phyloP scores from a whole-genome alignment of 208 protist species.

The Crithidia acanthocephali region DNA sequence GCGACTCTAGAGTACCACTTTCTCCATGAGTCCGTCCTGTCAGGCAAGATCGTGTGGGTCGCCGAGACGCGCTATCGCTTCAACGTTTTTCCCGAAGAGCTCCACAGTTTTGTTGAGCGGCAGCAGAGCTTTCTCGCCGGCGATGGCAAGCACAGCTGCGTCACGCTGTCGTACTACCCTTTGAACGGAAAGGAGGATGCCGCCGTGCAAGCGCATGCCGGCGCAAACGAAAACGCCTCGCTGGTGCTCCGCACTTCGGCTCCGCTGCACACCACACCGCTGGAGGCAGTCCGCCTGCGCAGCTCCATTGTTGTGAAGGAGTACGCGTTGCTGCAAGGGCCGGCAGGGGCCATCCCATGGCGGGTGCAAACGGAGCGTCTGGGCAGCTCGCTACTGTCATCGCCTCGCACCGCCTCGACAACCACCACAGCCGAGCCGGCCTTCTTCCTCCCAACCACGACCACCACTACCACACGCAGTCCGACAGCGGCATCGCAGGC shows the following conservation, averaged over 20 bases:
- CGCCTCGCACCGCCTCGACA: background rate
- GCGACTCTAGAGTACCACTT: background rate
- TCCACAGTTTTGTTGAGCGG: slow-evolving; percentile 1
- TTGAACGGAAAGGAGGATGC: background rate
- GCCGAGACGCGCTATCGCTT: background rate
- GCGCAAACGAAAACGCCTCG: background rate
- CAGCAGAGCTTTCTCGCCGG: slow-evolving; percentile 4
- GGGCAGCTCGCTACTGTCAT: background rate
- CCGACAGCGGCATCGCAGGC: background rate
- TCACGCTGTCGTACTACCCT: slow-evolving; percentile 12
- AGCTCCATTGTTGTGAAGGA: slow-evolving; percentile 10
- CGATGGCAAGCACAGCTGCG: slow-evolving; percentile 5
- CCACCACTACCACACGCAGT: background rate
- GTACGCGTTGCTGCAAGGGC: background rate
- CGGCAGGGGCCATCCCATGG: background rate
- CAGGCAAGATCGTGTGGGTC: background rate
- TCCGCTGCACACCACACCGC: background rate
- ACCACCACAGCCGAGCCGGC: no score
- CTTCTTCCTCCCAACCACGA: background rate
- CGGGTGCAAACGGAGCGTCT: slow-evolving; percentile 17
- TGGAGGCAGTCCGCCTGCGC: slow-evolving; percentile 11
- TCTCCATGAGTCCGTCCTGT: slow-evolving; percentile 1
- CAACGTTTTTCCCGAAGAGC: background rate
- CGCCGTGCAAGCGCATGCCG: background rate
- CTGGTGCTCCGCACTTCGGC: background rate